Evolutionary conservation across 1,139 yeast genomes (phyloP).

Genomic region (Arxiozyma slooffiae): DNA sequence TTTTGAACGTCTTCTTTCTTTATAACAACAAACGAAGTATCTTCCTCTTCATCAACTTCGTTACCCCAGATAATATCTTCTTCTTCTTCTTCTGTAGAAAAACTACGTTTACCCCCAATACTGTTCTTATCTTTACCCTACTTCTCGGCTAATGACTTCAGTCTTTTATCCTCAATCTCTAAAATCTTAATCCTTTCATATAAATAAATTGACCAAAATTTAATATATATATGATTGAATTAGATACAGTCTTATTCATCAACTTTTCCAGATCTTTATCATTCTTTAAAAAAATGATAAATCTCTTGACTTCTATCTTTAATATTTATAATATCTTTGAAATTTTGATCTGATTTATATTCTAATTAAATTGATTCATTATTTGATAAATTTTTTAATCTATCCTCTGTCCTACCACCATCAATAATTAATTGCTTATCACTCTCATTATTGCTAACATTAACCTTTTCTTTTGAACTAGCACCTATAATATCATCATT

Average conservation of each 20-base stretch:
- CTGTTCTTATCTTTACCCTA: conserved; percentile 5
- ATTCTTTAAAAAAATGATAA: conserved; percentile 37
- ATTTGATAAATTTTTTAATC: conserved; percentile 42
- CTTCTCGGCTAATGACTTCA: conserved; percentile 37
- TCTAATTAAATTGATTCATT: conserved; percentile 39
- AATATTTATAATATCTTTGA: conserved; percentile 35
- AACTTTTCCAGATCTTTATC: conserved; percentile 48
- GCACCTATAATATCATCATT: neutral
- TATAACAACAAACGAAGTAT: conserved; percentile 12
- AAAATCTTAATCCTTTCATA: conserved; percentile 45
- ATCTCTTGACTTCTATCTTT: conserved; percentile 47
- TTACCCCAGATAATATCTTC: conserved; percentile 19
- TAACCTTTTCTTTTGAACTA: conserved; percentile 21
- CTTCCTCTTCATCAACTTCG: conserved; percentile 6
- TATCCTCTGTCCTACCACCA: conserved; percentile 50
- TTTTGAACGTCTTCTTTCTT: conserved; percentile 10
- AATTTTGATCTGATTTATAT: conserved; percentile 26
- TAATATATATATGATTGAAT: conserved; percentile 44
- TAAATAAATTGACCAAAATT: conserved; percentile 73
- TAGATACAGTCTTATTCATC: conserved; percentile 62
- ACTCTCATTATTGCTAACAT: neutral
- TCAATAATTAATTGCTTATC: conserved; percentile 28
- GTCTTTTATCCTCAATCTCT: conserved; percentile 58
- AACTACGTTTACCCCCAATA: conserved; percentile 6
- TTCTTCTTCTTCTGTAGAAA: conserved; percentile 17